A percentile compares a stretch with the other conserved stretches of the same genome.
Evolutionary conservation across 768 basidiomycete genomes (phyloP).

Genomic region (Russula sp.): DNA sequence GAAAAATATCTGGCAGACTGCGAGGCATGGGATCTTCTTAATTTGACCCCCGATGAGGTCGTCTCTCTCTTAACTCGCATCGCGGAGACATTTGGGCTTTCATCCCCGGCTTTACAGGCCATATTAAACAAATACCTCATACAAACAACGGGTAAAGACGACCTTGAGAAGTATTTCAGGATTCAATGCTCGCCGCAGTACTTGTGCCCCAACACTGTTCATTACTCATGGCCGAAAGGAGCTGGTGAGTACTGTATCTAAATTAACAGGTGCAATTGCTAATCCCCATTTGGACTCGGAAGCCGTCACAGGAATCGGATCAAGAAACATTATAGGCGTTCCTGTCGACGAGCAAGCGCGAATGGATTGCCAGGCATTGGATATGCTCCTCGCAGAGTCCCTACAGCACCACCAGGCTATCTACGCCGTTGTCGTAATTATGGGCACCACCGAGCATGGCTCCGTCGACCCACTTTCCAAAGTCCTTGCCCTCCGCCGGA

Average conservation of each 20-base stretch:
- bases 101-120: slow-evolving; percentile 36
- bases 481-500: slow-evolving; percentile 39
- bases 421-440: slow-evolving; percentile 44
- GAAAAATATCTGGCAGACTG: slow-evolving; percentile 36
- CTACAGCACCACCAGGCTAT: slow-evolving; percentile 38
- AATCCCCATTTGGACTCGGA: neutral
- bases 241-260: slow-evolving; percentile 38
- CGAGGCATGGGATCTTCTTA: slow-evolving; percentile 44
- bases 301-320: slow-evolving; percentile 47
- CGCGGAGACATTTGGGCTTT: slow-evolving; percentile 38
- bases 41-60: slow-evolving; percentile 38
- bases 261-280: neutral
- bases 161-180: slow-evolving; percentile 32
- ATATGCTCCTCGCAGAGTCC: slow-evolving; percentile 34
- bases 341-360: slow-evolving; percentile 41
- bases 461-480: slow-evolving; percentile 43
- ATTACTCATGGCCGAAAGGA: slow-evolving; percentile 51
- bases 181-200: slow-evolving; percentile 34
- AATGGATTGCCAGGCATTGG: slow-evolving; percentile 37
- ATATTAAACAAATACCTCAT: slow-evolving; percentile 38
- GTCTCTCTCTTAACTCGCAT: slow-evolving; percentile 41
- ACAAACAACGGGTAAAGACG: slow-evolving; percentile 41
- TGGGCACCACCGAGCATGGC: slow-evolving; percentile 47
- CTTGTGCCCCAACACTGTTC: slow-evolving; percentile 38
- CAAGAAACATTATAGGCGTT: slow-evolving; percentile 39